Evolutionary conservation across 306 rosid genomes (phyloP), one percentile per base, ranked within the genome.

Genomic region (Ammopiptanthus mongolicus): DNA sequence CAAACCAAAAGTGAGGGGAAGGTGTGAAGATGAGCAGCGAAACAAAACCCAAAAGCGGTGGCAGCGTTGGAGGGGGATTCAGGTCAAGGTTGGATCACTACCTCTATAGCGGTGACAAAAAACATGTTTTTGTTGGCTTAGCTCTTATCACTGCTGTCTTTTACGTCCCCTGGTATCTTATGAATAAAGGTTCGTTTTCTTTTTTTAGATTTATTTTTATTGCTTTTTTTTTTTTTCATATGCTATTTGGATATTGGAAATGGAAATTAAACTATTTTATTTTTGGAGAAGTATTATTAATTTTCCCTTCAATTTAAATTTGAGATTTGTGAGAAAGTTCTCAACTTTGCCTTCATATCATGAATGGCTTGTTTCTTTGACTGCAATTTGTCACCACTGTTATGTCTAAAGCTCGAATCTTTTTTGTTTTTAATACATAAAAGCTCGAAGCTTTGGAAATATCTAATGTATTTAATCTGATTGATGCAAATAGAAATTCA

Each of bases 21-120:
- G 47, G 15, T 37, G 60, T 9, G 56, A 75, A 81, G 42, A 90
- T 90, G 97, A 84, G 86, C 83, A 72, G 84, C 87, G 86, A 78
- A 22, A 59, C 88, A 8, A 90, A 89, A 74, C 2, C 47, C 8
- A 78, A 59, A 28, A 71, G 58, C 28, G 71, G 82, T 5, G 69
- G 60, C 7, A 79, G 71, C 21, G 78, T 36, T 5, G 87, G 81
- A 7, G 80, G 84, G 0, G 85, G 86, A 15, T 95, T 95, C 52
- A 82, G 85, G 81, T 84, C 89, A 4, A 90, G n/a, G 33, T 36
- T 90, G 84, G 89, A 91, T 73, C 89, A 77, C 82, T 82, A 74
- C 42, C 74, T 95, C 8, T 87, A 95, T 76, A 95, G 97, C 44
- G 97, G 98, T 0, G 96, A 93, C 2, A 93, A 93, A 69, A 95